Base-by-base conservation (phyloP, 2,329 filamentous ascomycete species). In the Cladosporium cucumerinum region DNA sequence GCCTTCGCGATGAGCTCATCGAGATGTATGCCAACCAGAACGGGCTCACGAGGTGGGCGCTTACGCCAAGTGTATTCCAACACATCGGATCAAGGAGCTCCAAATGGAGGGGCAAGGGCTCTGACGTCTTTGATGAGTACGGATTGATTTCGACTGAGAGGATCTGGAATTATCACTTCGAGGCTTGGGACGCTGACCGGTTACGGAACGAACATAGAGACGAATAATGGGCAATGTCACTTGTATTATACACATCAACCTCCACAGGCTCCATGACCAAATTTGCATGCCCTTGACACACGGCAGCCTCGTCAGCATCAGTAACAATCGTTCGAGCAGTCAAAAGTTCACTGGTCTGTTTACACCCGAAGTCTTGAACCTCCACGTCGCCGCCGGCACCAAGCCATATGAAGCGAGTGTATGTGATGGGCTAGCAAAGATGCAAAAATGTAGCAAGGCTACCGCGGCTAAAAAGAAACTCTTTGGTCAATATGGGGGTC, bases 401-500 rank as follows among this genome's bases (percentile, higher is more conserved):
- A 21, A 21, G 7, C 7, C 18, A n/a, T 2, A n/a, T 39, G 5
- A n/a, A n/a, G n/a, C 4, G 16, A 3, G 36, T 21, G n/a, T 2
- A 6, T 43, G 2, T 46, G n/a, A 21, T 10, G 7, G 11, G n/a
- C 39, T 46, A 8, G n/a, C 10, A 2, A 10, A 46, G 39, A 21
- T n/a, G 39, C n/a, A 46, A 46, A 46, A 46, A 46, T 12, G 18
- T 46, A 8, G 18, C 5, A 18, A 39, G 5, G 39, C 6, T 46
- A 3, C 23, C n/a, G 5, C 8, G 5, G 11, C 58, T n/a, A n/a
- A 51, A 57, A 63, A 63, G 23, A 43, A 39, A 7, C 51, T 34
- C n/a, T 10, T 36, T 61, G 58, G 58, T 61, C 58, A 32, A 30
- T 61, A 61, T 26, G 58, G 43, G 58, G 58, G 58, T 61, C 58